Conservation (phyloP, 1,284 basidiomycete genomes). For the Heterobasidion parviporum region DNA sequence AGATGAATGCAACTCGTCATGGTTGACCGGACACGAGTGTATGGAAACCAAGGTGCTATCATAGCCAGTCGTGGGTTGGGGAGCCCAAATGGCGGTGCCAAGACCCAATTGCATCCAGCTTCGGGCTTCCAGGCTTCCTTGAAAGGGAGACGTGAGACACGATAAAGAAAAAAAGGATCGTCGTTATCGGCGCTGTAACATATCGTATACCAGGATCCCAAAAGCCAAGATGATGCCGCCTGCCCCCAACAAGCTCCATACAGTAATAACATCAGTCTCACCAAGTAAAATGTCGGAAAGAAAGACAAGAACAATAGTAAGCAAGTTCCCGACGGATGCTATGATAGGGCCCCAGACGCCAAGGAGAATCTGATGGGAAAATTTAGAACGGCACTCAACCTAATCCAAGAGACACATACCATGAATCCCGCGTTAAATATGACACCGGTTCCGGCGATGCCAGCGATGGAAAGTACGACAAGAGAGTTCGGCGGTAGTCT, state of each 20-base stretch:
- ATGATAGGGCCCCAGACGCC: slow-evolving; percentile 81
- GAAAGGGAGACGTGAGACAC: too few species aligned
- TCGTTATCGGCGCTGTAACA: slow-evolving; percentile 28
- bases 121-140: not conserved
- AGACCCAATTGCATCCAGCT: not conserved
- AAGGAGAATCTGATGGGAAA: slow-evolving; percentile 50
- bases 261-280: slow-evolving; percentile 44
- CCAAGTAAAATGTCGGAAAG: slow-evolving; percentile 62
- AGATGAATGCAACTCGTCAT: too few species aligned
- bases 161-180: not conserved
- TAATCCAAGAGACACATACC: slow-evolving; percentile 28
- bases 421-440: slow-evolving; percentile 74
- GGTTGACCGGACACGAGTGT: too few species aligned
- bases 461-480: slow-evolving; percentile 42
- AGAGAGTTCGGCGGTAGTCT: slow-evolving; percentile 39
- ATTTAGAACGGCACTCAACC: slow-evolving; percentile 6
- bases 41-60: too few species aligned
- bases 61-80: too few species aligned
- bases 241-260: slow-evolving; percentile 61
- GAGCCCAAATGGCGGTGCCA: not conserved
- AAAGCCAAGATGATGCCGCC: slow-evolving; percentile 68
- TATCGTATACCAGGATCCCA: slow-evolving; percentile 63
- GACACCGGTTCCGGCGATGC: slow-evolving; percentile 58
- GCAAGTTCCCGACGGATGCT: slow-evolving; percentile 73
- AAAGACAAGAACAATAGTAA: slow-evolving; percentile 79